These are phyloP conservation scores for Botryotinia narcissicola DNA, from an alignment of 2,329 filamentous ascomycete genomes.

Conservation along the genomic window DNA sequence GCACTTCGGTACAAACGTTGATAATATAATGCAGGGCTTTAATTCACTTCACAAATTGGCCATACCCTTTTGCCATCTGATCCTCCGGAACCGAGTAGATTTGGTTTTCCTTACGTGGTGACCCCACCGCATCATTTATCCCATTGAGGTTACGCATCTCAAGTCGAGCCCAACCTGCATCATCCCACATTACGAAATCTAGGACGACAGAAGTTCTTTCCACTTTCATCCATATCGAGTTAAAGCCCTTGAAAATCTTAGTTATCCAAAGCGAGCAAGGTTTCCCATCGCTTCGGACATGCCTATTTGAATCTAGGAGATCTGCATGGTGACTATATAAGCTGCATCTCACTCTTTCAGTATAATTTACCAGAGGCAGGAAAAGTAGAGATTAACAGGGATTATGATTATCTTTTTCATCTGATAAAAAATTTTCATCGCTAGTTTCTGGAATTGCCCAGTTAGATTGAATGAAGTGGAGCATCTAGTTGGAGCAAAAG, in stretches of 20 bases:
- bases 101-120: slow-evolving; percentile 5
- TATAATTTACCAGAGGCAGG: neutral
- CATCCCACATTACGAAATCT: slow-evolving; percentile 11
- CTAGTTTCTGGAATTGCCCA: neutral
- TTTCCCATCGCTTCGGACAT: slow-evolving; percentile 4
- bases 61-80: neutral
- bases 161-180: slow-evolving; percentile 1
- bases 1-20: neutral
- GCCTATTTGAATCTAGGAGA: slow-evolving; percentile 10
- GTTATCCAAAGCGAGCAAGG: neutral
- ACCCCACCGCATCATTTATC: neutral
- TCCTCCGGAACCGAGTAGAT: neutral
- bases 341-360: neutral
- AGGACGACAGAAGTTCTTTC: neutral
- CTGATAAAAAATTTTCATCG: slow-evolving; percentile 19
- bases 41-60: neutral
- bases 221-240: slow-evolving; percentile 4
- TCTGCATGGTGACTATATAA: slow-evolving; percentile 2
- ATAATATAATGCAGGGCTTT: neutral
- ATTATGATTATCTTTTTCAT: slow-evolving; percentile 22
- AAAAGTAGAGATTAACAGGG: neutral
- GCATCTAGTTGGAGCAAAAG: neutral
- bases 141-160: slow-evolving; percentile 9
- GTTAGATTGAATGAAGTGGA: neutral
- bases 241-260: neutral